Conservation (phyloP, 2,329 filamentous ascomycete genomes). For the Neoascochyta sp. region DNA sequence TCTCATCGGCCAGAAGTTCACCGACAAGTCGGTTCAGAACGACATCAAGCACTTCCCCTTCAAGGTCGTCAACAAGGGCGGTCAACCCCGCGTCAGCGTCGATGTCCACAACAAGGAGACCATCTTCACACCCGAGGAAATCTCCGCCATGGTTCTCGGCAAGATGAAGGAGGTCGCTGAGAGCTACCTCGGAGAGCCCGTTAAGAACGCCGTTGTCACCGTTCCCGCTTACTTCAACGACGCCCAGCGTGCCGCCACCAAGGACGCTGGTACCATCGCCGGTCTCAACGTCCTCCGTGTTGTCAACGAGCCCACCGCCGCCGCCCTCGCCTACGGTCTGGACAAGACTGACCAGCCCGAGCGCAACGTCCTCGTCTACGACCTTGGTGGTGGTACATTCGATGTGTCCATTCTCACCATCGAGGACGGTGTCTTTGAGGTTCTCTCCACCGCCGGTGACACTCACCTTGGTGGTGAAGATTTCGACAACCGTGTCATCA, state of each 20-base stretch:
- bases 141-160: conserved; percentile 68
- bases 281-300: conserved; percentile 94
- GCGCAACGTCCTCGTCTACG: conserved; percentile 42
- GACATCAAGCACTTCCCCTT: conserved; percentile 99
- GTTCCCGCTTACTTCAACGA: conserved; percentile 99
- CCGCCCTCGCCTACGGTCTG: conserved; percentile 89
- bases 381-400: conserved; percentile 44
- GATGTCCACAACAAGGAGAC: conserved; percentile 62
- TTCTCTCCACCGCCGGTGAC: conserved; percentile 91
- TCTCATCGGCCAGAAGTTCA: conserved; percentile 51
- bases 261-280: conserved; percentile 88
- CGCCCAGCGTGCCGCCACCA: conserved; percentile 93
- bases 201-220: conserved; percentile 85
- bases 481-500: conserved; percentile 97
- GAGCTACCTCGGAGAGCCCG: conserved; percentile 74
- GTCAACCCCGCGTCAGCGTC: conserved; percentile 82
- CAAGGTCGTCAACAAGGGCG: conserved; percentile 84
- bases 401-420: conserved; percentile 70
- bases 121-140: conserved; percentile 75
- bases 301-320: conserved; percentile 93
- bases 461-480: conserved; percentile 98
- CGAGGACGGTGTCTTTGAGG: conserved; percentile 90
- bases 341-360: conserved; percentile 41
- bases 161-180: conserved; percentile 79
- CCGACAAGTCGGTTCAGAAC: conserved; percentile 69